phyloP scores from a whole-genome alignment of 257 asterid genomes.

The Jacaranda mimosifolia region DNA sequence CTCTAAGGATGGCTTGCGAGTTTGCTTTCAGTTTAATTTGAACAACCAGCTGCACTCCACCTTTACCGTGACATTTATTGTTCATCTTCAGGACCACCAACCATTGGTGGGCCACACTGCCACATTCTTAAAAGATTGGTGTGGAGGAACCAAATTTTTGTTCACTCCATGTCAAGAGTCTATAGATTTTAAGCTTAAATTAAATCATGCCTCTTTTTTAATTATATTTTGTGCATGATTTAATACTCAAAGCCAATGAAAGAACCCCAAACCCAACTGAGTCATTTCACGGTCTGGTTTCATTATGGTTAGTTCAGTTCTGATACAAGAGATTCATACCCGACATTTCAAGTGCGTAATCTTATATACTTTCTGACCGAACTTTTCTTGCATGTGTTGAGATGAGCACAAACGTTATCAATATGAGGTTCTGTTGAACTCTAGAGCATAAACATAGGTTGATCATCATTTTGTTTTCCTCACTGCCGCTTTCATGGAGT shows the following conservation, averaged over 20 bases:
- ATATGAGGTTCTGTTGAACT: constrained; percentile 12
- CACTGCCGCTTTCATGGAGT: neutral
- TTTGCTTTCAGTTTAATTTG: constrained; percentile 14
- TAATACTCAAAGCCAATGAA: constrained; percentile 2
- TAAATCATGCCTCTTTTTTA: constrained; percentile 2
- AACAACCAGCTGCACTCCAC: neutral
- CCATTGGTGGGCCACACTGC: neutral
- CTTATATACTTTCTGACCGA: neutral
- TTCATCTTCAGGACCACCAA: constrained; percentile 21
- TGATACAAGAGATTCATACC: constrained; percentile 17
- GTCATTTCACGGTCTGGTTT: constrained; percentile 1
- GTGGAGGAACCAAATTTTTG: constrained; percentile 5
- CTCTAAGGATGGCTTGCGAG: constrained; percentile 19
- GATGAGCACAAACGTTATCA: neutral
- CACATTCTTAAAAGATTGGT: neutral
- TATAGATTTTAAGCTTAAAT: neutral
- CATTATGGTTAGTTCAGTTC: neutral
- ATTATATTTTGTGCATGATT: neutral
- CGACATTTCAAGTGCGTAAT: neutral
- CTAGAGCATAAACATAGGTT: neutral
- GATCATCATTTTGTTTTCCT: neutral
- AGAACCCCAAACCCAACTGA: neutral
- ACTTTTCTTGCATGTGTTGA: neutral
- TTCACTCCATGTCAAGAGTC: neutral
- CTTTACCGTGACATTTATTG: neutral